Base-by-base conservation (phyloP, 768 basidiomycete genomes). In the Pholiota conissans region DNA sequence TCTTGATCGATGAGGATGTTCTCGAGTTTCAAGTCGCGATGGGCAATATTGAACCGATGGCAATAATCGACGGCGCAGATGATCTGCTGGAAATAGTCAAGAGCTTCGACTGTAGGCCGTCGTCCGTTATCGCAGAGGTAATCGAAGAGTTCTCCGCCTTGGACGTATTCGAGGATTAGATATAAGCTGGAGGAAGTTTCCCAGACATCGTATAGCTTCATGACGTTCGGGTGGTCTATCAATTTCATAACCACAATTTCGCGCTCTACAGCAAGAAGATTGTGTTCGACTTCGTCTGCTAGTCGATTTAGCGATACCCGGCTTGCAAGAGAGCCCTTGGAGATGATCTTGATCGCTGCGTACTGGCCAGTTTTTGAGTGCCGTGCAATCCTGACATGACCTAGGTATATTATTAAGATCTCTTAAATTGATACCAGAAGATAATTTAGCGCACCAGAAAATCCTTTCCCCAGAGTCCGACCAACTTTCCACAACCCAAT, bases 231-330 rank as follows among this genome's bases (percentile, higher is more conserved):
- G 68, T 98, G 94, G 61, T 95, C 89, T 63, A 97, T 89, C 60
- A 97, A 85, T 72, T 97, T 98, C 95, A 98, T 95, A 67, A 97
- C 88, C 59, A 95, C 93, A 51, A 97, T 96, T 73, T 98, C 95
- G 60, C 94, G 84, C 71, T 96, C 91, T 59, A 97, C 86, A 48
- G 88, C 85, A 57, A 91, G 83, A 59, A 87, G 81, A 59, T 84
- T 84, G 63, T 88, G 89, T 65, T 93, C 91, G 11, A 88, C 81
- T 60, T 90, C 84, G 56, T 89, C 87, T 13, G 81, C 86, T 11
- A 89, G 82, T 49, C 84, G 84, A 49, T 83, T 79, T 58, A 92
- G 77, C 22, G 89, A 90, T 61, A 84, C 79, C 35, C 83, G 80
- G 48, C 90, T 90, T 53, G 79, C 79, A 56, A 90, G 73, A 56